These are phyloP conservation scores for Daldinia eschscholtzii DNA, from an alignment of 2,329 filamentous ascomycete genomes.

Conservation along the genomic window DNA sequence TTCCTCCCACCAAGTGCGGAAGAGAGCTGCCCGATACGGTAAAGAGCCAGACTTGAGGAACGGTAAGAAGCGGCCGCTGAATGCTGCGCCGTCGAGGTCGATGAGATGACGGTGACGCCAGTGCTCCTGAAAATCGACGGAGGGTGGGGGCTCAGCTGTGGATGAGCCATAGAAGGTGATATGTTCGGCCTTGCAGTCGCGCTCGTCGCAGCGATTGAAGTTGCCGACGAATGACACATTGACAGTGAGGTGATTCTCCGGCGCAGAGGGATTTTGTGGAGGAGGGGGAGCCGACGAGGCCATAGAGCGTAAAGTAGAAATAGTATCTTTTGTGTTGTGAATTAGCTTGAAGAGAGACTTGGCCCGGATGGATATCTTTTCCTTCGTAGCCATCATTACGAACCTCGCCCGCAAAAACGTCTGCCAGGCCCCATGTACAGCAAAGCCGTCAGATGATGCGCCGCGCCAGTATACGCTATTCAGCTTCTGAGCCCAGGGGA, in stretches of 20 bases:
- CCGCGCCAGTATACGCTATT: conserved; percentile 68
- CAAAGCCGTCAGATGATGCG: conserved; percentile 63
- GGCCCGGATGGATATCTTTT: conserved; percentile 26
- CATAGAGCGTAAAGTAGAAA: conserved; percentile 49
- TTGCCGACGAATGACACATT: conserved; percentile 58
- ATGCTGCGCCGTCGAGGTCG: conserved; percentile 69
- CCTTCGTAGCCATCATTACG: conserved; percentile 63
- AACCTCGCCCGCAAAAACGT: conserved; percentile 72
- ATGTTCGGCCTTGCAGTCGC: conserved; percentile 52
- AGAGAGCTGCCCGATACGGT: conserved; percentile 71
- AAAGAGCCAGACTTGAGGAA: conserved; percentile 66
- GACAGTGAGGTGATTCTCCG: conserved; percentile 36
- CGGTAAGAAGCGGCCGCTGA: conserved; percentile 62
- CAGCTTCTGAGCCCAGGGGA: conserved; percentile 61
- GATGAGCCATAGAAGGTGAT: conserved; percentile 52
- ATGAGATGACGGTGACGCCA: conserved; percentile 66
- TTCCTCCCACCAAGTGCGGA: conserved; percentile 74
- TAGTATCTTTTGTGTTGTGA: conserved; percentile 9
- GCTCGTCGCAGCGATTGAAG: conserved; percentile 52
- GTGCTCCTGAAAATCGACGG: conserved; percentile 54
- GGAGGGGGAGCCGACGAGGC: conserved; percentile 14
- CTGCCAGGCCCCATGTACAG: conserved; percentile 66
- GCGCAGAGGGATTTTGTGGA: background rate
- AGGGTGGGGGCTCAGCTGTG: conserved; percentile 39
- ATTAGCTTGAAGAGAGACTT: conserved; percentile 32